Base-by-base conservation (phyloP, 805 yeast species). In the Spathaspora boniae region DNA sequence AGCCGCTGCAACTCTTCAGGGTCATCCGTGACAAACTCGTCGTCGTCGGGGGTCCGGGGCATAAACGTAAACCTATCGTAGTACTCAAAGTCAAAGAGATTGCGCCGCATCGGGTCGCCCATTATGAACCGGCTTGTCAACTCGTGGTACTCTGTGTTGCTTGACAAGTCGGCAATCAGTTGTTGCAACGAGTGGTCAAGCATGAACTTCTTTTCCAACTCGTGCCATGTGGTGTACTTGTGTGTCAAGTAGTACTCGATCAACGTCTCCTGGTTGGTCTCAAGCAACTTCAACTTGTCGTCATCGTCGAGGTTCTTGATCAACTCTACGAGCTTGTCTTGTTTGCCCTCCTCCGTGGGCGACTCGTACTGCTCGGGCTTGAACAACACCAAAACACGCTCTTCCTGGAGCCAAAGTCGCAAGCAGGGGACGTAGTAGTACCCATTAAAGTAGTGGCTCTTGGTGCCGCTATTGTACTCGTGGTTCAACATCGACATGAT, bases 171-270 rank as follows among this genome's bases (percentile, higher is more conserved):
- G 7, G 38, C 26, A 6, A 42, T 34, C 22, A 42, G 36, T 23
- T 34, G 36, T 33, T 46, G 50, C 29, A 53, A 44, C n/a, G 48
- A 32, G 33, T 53, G 47, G 29, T 46, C 58, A 30, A 46, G 43
- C 38, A 50, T 40, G 17, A 41, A 47, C 19, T 45, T 40, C 38
- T 50, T 44, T 31, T 53, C 56, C 25, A 46, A 31, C 34, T 51
- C 53, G 42, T 58, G 63, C 19, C 45, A 43, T 16, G 43, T 41
- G 5, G 62, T 54, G 14, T 37, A 33, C 31, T 53, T 47, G 16
- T 53, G 53, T 3, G 61, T 54, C 32, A 51, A 40, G 30, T 50
- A 50, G 42, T 58, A 58, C 39, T 56, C 60, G 16, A 47, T 44
- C n/a, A 56, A 39, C 18, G 50, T 33, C 16, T 51, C 46, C 14